phyloP scores from a whole-genome alignment of 306 rosid genomes.

The Cicer cuneatum region DNA sequence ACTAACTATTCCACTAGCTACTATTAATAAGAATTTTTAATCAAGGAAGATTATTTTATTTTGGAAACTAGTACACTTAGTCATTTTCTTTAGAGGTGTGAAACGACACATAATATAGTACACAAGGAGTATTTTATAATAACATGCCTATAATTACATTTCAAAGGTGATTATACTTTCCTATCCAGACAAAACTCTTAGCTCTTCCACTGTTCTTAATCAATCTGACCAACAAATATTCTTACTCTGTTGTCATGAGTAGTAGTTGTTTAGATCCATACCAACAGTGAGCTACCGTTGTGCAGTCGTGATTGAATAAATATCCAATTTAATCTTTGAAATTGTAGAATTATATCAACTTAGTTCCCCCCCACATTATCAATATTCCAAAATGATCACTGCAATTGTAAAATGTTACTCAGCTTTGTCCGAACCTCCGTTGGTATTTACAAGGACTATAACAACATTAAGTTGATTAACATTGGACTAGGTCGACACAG shows the following conservation, averaged over 20 bases:
- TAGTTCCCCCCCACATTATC: no score
- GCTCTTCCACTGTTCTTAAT: no score
- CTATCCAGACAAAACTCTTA: neutral
- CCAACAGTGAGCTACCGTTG: neutral
- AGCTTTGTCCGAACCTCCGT: no score
- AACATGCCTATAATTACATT: neutral
- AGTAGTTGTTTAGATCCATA: conserved; percentile 14
- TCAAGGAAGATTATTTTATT: neutral
- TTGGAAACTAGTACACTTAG: neutral
- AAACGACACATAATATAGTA: neutral
- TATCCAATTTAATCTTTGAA: no score
- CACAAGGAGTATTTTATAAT: neutral
- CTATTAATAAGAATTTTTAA: neutral
- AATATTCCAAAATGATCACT: no score
- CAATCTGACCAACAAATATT: no score
- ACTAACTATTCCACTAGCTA: neutral
- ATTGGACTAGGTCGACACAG: neutral
- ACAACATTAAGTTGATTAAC: no score
- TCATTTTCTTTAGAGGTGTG: neutral
- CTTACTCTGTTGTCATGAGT: neutral
- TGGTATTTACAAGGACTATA: no score
- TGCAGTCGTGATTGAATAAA: no score
- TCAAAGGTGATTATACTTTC: neutral
- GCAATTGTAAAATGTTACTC: no score
- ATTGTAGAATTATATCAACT: no score